Evolutionary conservation across 2,329 filamentous ascomycete genomes (phyloP), one percentile per base, ranked within the genome.

Genomic region (Fusarium agapanthi): DNA sequence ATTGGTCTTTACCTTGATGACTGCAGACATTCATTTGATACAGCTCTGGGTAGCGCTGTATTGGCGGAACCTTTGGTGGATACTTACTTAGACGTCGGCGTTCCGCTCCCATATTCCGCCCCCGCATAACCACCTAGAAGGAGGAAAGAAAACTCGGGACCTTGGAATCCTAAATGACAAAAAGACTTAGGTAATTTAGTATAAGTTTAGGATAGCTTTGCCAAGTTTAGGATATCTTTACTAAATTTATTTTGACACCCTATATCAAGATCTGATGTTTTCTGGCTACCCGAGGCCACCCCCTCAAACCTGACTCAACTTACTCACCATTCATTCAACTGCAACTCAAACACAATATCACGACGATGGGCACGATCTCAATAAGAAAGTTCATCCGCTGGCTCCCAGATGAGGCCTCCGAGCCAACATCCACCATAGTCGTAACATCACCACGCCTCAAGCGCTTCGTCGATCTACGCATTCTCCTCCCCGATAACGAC

Each of bases 351-450:
- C 28, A 24, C 0, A 7, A 10, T 15, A 10, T 50, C 22, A 2
- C 5, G 10, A 32, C 28, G 24, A 50, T 50, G 83, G 81, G 78
- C 26, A 85, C 82, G 73, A 88, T 92, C 45, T 92, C 90, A 0
- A 78, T 86, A 57, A 86, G 90, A 50, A 82, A 87, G 54, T 88
- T 85, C 70, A 91, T 92, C 72, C 86, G 86, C 67, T 91, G 89
- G 87, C 81, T 87, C 7, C 86, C 87, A 0, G 84, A 83, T 1
- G 76, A 81, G 22, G 79, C 85, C n/a, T 80, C 80, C 56, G 91
- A 93, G 78, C 88, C 88, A 22, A 93, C 91, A 0, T 87, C 86
- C 4, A 92, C 91, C 0, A 77, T 92, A 8, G 91, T 93, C 18
- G 81, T 93, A 50, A 92, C 91, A 0, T 89, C 89, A 6, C 87